Evolutionary conservation across 495 filamentous ascomycete genomes (phyloP), one percentile per base, ranked within the genome.

Genomic region (Tuber melanosporum): DNA sequence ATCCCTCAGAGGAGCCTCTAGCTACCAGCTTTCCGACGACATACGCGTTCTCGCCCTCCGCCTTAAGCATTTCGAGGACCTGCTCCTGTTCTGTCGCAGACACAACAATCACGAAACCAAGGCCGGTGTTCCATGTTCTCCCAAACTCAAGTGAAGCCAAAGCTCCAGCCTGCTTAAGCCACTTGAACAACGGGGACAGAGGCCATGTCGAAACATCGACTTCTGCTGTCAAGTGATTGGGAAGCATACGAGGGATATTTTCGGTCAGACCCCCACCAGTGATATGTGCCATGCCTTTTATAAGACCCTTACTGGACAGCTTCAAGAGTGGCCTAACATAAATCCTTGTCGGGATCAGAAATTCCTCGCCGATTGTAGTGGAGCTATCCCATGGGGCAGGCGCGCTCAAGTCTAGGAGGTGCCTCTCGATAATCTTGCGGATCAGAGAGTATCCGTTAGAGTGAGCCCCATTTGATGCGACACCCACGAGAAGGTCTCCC

Each of bases 391-490:
- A 98, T 32, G 95, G 95, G 2, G 92, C 91, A 1, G 87, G 81
- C 78, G 91, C 89, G 7, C 86, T 85, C 86, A 92, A 97, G 75
- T 82, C 83, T 14, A 98, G 84, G n/a, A 90, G 89, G 41, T 90
- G 86, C 66, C 87, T 87, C 76, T 91, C 90, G 79, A 98, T 86
- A 80, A 98, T 93, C 85, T 92, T 92, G 76, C 95, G 92, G 57
- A 98, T 90, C 52, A 99, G 90, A 0, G 93, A 97, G 88, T 94
- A 99, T 52, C 95, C 95, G 85, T 99, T 99, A 12, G 93, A 97
- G 84, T 98, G 95, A 0, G 91, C 89, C 49, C 95, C 95, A 49
- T 89, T 92, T 39, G 92, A 95, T 43, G 88, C 90, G 42, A 99
- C 87, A 10, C 92, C 95, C 19, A 98, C 86, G 12, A 98, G 87